These are phyloP conservation scores for Vanderwaltozyma polyspora DNA, from an alignment of 805 yeast species.

Conservation along the genomic window DNA sequence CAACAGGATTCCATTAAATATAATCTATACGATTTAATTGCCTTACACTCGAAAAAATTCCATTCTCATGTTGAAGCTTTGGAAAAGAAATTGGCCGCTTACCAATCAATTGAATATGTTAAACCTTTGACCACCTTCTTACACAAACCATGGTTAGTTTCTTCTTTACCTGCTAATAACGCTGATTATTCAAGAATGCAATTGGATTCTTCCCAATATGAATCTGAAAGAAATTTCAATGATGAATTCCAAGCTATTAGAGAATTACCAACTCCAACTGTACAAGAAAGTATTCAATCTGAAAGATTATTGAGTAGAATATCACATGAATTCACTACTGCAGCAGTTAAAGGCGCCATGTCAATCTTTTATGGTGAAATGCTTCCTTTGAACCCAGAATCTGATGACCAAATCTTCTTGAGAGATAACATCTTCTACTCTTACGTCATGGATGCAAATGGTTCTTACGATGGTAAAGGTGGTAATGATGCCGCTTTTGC, in stretches of 20 bases:
- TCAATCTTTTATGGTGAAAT: conserved; percentile 64
- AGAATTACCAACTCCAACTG: conserved; percentile 49
- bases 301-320: conserved; percentile 66
- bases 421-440: conserved; percentile 83
- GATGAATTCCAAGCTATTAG: conserved; percentile 78
- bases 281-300: conserved; percentile 59
- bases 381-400: conserved; percentile 71
- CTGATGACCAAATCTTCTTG: conserved; percentile 56
- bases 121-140: conserved; percentile 52
- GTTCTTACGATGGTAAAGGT: conserved; percentile 54
- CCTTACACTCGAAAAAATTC: conserved; percentile 56
- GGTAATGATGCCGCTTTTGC: conserved; percentile 82
- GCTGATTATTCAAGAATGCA: conserved; percentile 59
- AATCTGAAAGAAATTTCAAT: conserved; percentile 63
- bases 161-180: conserved; percentile 19
- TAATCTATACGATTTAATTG: conserved; percentile 50
- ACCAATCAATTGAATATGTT: conserved; percentile 44
- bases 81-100: conserved; percentile 32
- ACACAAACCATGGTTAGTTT: conserved; percentile 64
- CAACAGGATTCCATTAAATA: conserved; percentile 19
- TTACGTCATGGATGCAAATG: conserved; percentile 49
- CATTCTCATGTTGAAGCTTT: conserved; percentile 40
- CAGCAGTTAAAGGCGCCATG: conserved; percentile 72
- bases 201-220: conserved; percentile 26
- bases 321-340: conserved; percentile 61